A percentile compares a stretch with the other conserved stretches of the same genome.
phyloP scores from a whole-genome alignment of 2,329 filamentous ascomycete genomes.

The Alternaria hordeiaustralica region DNA sequence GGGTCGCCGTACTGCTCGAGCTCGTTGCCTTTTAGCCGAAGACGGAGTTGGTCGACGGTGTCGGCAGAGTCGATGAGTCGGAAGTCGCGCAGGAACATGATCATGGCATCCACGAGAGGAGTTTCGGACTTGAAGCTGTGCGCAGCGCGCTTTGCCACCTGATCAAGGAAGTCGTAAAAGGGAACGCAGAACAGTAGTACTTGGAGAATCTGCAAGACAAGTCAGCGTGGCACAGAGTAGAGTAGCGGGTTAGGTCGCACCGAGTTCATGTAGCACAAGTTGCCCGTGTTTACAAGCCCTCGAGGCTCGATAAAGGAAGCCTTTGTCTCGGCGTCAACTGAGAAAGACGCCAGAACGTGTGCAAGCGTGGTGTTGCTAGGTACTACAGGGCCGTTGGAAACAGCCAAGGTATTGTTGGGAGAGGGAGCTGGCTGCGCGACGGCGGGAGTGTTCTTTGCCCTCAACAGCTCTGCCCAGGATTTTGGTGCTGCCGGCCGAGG shows the following conservation, averaged over 20 bases:
- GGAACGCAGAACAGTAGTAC: constrained; percentile 91
- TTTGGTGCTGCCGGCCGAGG: constrained; percentile 60
- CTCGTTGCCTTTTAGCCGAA: constrained; percentile 79
- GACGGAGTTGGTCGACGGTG: constrained; percentile 74
- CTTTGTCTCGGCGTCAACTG: constrained; percentile 68
- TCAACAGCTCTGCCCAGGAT: constrained; percentile 73
- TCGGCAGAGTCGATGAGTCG: constrained; percentile 80
- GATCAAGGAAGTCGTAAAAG: constrained; percentile 92
- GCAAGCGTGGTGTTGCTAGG: constrained; percentile 69
- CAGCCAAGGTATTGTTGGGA: constrained; percentile 34
- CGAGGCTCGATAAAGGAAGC: constrained; percentile 88
- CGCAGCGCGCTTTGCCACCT: constrained; percentile 80
- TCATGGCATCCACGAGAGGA: constrained; percentile 92
- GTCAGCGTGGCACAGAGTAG: constrained; percentile 38
- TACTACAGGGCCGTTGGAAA: constrained; percentile 51
- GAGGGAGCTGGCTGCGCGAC: constrained; percentile 20
- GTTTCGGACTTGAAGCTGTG: constrained; percentile 96
- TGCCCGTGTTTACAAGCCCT: constrained; percentile 94
- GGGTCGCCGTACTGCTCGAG: constrained; percentile 89
- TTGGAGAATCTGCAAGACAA: constrained; percentile 76
- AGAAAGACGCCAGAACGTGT: constrained; percentile 78
- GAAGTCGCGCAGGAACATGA: constrained; percentile 95
- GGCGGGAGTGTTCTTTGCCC: constrained; percentile 56
- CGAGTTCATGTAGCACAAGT: constrained; percentile 99
- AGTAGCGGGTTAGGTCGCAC: constrained; percentile 61